A percentile compares a stretch with the other conserved stretches of the same genome.
Conservation (phyloP, 106 monocot species). For the Alisma plantagoaquatica region DNA sequence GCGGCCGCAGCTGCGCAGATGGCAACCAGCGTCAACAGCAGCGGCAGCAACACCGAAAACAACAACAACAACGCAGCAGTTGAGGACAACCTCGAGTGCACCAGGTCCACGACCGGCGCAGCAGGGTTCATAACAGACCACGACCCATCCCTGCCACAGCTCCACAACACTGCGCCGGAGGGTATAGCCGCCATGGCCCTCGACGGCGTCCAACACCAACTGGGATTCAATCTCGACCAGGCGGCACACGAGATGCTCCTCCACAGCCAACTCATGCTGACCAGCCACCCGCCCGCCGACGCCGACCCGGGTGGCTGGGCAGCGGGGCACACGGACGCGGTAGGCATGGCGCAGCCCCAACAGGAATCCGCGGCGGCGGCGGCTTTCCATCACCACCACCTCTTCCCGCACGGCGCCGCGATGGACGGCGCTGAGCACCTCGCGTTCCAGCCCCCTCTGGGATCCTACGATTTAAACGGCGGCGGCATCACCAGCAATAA, state of each 20-base stretch:
- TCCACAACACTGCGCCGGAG: too few relatives aligned
- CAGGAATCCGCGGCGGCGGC: conserved; percentile 2
- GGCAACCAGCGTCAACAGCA: neutral
- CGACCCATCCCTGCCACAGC: neutral
- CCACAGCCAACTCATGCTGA: neutral
- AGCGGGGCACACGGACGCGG: neutral
- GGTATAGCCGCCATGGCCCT: too few relatives aligned
- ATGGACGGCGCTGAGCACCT: too few relatives aligned
- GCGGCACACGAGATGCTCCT: too few relatives aligned
- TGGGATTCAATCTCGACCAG: conserved; percentile 15
- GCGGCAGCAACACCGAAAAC: neutral
- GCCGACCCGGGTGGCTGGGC: too few relatives aligned
- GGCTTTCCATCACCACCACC: conserved; percentile 1
- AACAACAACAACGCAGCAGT: conserved; percentile 2
- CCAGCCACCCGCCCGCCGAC: neutral
- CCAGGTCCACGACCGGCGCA: conserved; percentile 25
- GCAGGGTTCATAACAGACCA: conserved; percentile 20
- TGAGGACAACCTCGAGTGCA: conserved; percentile 16
- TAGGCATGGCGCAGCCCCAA: neutral
- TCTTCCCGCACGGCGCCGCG: neutral
- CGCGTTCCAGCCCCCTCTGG: too few relatives aligned
- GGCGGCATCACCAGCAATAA: conserved; percentile 18
- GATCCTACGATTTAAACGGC: neutral
- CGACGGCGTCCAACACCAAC: conserved; percentile 5
- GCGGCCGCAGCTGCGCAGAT: neutral